Base-by-base conservation (phyloP, 164 flowering plant genomes). In the Aristolochia contorta region DNA sequence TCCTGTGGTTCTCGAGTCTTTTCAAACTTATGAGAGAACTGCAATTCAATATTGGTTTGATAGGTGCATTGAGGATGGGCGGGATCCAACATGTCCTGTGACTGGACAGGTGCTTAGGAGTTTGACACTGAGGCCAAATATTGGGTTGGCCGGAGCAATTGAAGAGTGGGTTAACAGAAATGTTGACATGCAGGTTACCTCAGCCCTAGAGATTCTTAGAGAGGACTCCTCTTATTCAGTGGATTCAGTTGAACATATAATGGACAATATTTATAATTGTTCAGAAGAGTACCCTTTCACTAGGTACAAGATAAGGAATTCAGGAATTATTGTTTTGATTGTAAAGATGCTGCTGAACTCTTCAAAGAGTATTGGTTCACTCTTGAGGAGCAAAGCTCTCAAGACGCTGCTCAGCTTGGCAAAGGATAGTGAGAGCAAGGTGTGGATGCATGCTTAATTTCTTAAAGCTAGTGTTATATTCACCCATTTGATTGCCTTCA, bases 401-500 rank as follows among this genome's bases (percentile, higher is more conserved):
- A 59, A 71, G 75, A 72, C 64, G n/a, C 61, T 83, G 65, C 71
- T 74, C 45, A 70, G 78, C 77, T 63, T 83, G 77, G 71, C 82
- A 61, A 83, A 78, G 68, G 84, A 83, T 66, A 80, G 79, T 37
- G 83, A 83, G 55, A 77, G 85, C 77, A 83, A 78, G 82, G 88
- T 83, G 25, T 37, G 69, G 54, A 32, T 30, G 10, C 7, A 10
- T 7, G 5, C 43, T 37, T 37, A 37, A 37, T 37, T 37, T 37
- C 43, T 37, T 37, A 37, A 37, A 10, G 43, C 43, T 37, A 6
- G 43, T 37, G 33, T 32, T 3, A 3, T 32, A 32, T 32, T 32
- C 33, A 32, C 33, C 33, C 7, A 32, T 32, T 32, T 32, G 33
- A 32, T 32, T 32, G 3, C 4, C 33, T 3, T 32, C 7, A 3